A percentile compares a stretch with the other conserved stretches of the same genome.
Conservation (phyloP, 208 protist species). For the Vickermania spadyakhi region DNA sequence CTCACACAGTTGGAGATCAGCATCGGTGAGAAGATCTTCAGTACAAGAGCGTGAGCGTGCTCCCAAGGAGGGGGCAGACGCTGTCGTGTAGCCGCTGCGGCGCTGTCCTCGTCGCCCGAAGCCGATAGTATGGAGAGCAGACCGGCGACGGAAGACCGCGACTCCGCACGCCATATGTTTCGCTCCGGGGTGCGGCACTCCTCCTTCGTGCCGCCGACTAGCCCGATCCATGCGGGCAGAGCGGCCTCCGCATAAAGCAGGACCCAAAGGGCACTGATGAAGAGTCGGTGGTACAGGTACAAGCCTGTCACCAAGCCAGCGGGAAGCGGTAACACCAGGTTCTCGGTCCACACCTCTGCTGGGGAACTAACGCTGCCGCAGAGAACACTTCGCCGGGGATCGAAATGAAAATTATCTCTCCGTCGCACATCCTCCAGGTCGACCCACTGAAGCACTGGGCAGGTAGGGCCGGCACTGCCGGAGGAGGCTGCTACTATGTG, state of each 20-base stretch:
- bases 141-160: background rate
- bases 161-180: background rate
- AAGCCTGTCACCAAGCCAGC: constrained; percentile 32
- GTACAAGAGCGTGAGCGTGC: background rate
- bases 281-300: constrained; percentile 47
- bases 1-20: constrained; percentile 23
- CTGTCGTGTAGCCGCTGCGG: background rate
- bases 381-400: background rate
- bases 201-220: background rate
- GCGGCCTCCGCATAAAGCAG: constrained; percentile 25
- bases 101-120: background rate
- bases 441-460: too few species aligned
- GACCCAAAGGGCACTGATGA: constrained; percentile 56
- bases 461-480: too few species aligned
- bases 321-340: constrained; percentile 24
- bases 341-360: background rate
- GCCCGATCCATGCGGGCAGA: constrained; percentile 1
- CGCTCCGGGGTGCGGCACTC: background rate
- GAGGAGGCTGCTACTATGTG: too few species aligned
- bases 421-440: too few species aligned
- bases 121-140: background rate
- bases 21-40: too few species aligned
- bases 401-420: background rate
- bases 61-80: background rate
- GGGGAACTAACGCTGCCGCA: background rate